Evolutionary conservation across 257 asterid species (phyloP).

Genomic region (Knoxia roxburghii): DNA sequence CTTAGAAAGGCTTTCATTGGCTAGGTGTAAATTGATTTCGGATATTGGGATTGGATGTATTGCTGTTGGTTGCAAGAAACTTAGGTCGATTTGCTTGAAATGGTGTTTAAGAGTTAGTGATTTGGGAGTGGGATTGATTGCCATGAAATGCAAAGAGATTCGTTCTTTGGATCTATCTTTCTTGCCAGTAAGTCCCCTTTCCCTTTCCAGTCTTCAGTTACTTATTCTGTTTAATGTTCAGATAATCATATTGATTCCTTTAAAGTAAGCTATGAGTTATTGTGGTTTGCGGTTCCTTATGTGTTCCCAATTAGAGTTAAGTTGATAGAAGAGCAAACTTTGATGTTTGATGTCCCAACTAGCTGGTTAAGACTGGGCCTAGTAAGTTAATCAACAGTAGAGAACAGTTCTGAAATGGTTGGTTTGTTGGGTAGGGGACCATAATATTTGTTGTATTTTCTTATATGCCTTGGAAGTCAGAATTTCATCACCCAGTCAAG

Average conservation of each 20-base stretch:
- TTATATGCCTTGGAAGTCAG: background rate
- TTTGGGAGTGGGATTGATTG: slow-evolving; percentile 41
- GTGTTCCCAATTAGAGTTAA: background rate
- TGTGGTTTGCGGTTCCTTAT: background rate
- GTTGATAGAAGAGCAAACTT: background rate
- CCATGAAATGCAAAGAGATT: slow-evolving; percentile 34
- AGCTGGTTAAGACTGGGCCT: background rate
- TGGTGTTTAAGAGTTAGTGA: slow-evolving; percentile 42
- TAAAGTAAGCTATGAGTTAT: too few relatives aligned
- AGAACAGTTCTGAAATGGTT: background rate
- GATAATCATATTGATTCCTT: too few relatives aligned
- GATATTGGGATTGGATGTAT: slow-evolving; percentile 45
- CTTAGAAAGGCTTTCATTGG: slow-evolving; percentile 34
- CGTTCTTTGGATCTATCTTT: slow-evolving; percentile 35
- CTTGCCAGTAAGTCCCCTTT: slow-evolving; percentile 25
- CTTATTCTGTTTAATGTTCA: too few relatives aligned
- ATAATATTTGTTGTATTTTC: background rate
- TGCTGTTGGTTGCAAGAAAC: slow-evolving; percentile 41
- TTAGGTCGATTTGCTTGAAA: slow-evolving; percentile 29
- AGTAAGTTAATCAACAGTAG: background rate
- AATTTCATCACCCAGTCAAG: background rate
- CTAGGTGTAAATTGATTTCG: slow-evolving; percentile 34
- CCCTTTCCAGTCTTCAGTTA: slow-evolving; percentile 3
- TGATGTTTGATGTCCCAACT: background rate
- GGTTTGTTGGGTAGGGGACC: background rate